Conservation (phyloP, 2,329 filamentous ascomycete species). For the Raffaelea deltoideospora region DNA sequence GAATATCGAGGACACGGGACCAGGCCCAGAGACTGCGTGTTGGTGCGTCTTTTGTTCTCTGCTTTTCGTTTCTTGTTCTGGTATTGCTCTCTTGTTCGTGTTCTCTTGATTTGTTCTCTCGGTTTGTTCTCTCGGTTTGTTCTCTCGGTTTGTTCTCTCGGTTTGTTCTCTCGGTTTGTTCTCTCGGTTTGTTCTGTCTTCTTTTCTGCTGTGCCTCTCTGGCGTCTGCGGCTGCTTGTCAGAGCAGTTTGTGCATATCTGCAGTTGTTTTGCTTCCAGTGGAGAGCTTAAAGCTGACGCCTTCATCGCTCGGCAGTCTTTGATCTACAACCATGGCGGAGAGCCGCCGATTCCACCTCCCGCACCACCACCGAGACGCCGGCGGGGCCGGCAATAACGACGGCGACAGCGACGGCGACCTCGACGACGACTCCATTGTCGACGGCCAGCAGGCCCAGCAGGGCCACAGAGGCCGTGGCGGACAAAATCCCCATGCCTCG, state of each 20-base stretch:
- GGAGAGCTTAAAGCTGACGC: not conserved
- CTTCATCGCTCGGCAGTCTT: not conserved
- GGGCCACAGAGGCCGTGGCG: constrained; percentile 16
- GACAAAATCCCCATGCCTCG: constrained; percentile 39
- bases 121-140: no score
- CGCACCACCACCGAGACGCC: not conserved
- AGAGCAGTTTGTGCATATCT: not conserved
- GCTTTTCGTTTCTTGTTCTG: not conserved
- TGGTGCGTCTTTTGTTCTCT: not conserved
- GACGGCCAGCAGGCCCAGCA: constrained; percentile 2
- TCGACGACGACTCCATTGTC: no score
- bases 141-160: no score
- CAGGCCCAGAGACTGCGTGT: no score
- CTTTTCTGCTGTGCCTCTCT: no score
- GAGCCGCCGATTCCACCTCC: not conserved
- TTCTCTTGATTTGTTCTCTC: no score
- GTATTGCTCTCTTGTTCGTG: no score
- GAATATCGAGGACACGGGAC: no score
- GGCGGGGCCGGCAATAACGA: constrained; percentile 1
- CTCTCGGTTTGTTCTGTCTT: not conserved
- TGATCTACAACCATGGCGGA: constrained; percentile 4
- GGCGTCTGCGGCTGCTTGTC: no score
- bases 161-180: no score
- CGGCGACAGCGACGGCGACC: constrained; percentile 2
- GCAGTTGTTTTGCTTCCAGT: not conserved